Conservation (phyloP, 441 rosid genomes). For the Bruguiera hainesii region DNA sequence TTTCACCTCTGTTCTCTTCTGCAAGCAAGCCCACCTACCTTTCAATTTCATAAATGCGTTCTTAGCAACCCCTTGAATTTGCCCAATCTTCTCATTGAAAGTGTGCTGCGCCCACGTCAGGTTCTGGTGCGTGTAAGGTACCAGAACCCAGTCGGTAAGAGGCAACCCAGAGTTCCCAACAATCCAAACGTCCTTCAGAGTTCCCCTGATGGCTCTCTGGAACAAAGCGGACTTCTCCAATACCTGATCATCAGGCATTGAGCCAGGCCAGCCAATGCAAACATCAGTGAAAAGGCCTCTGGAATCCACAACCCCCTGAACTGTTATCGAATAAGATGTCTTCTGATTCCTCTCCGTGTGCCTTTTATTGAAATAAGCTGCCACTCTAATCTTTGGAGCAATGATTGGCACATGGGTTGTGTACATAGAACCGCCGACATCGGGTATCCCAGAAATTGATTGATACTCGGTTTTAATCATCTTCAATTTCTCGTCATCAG, state of each 20-base stretch:
- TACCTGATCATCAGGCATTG: slow-evolving; percentile 61
- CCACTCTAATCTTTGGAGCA: slow-evolving; percentile 59
- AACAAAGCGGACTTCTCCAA: slow-evolving; percentile 58
- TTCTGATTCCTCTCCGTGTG: slow-evolving; percentile 80
- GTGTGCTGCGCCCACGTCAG: slow-evolving; percentile 76
- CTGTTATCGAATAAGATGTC: slow-evolving; percentile 67
- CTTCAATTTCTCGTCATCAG: slow-evolving; percentile 37
- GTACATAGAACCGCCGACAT: slow-evolving; percentile 67
- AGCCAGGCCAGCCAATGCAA: slow-evolving; percentile 81
- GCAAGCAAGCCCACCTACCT: slow-evolving; percentile 67
- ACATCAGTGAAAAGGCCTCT: slow-evolving; percentile 65
- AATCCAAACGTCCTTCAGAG: slow-evolving; percentile 52
- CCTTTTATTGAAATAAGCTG: slow-evolving; percentile 59
- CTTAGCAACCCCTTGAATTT: slow-evolving; percentile 39
- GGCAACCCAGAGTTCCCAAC: slow-evolving; percentile 62
- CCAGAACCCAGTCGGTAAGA: slow-evolving; percentile 60
- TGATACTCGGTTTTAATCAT: slow-evolving; percentile 41
- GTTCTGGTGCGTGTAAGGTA: slow-evolving; percentile 63
- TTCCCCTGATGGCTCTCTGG: slow-evolving; percentile 49
- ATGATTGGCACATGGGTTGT: slow-evolving; percentile 70
- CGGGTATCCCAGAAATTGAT: slow-evolving; percentile 41
- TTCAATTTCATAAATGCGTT: slow-evolving; percentile 54
- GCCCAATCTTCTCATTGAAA: slow-evolving; percentile 54
- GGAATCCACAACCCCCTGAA: slow-evolving; percentile 69
- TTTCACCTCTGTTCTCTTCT: slow-evolving; percentile 74